These are phyloP conservation scores for Carex pumila DNA, from an alignment of 176 grass and related monocot species.

Conservation along the genomic window DNA sequence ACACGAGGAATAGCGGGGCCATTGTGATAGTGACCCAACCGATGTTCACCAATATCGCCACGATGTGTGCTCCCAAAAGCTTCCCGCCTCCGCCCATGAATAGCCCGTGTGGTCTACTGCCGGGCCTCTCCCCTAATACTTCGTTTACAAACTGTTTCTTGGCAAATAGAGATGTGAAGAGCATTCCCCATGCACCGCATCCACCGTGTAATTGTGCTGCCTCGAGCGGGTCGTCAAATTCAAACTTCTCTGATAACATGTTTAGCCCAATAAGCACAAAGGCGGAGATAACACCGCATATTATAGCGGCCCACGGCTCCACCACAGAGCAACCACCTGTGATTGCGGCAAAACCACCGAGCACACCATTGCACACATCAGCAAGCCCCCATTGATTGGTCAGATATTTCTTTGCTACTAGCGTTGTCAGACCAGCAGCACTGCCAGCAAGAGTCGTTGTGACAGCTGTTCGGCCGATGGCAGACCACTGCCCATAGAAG, in stretches of 20 bases:
- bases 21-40: slow-evolving; percentile 32
- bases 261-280: slow-evolving; percentile 31
- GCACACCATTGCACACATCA: slow-evolving; percentile 43
- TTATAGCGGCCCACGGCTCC: slow-evolving; percentile 33
- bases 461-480: slow-evolving; percentile 27
- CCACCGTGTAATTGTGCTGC: slow-evolving; percentile 36
- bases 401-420: slow-evolving; percentile 23
- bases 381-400: slow-evolving; percentile 12
- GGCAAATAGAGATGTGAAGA: slow-evolving; percentile 41
- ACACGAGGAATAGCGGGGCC: slow-evolving; percentile 25
- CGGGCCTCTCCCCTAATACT: slow-evolving; percentile 17
- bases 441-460: slow-evolving; percentile 36
- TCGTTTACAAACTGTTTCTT: slow-evolving; percentile 35
- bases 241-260: slow-evolving; percentile 2
- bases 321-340: slow-evolving; percentile 35
- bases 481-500: slow-evolving; percentile 40
- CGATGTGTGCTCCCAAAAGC: slow-evolving; percentile 26
- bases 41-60: slow-evolving; percentile 27
- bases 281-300: slow-evolving; percentile 28
- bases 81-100: slow-evolving; percentile 37
- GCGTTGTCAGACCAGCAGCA: slow-evolving; percentile 24
- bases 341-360: slow-evolving; percentile 36
- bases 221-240: slow-evolving; percentile 35
- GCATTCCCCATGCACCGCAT: slow-evolving; percentile 36
- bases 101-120: slow-evolving; percentile 25